phyloP scores from a whole-genome alignment of 2,329 filamentous ascomycete genomes.

The Metarhizium brunneum region DNA sequence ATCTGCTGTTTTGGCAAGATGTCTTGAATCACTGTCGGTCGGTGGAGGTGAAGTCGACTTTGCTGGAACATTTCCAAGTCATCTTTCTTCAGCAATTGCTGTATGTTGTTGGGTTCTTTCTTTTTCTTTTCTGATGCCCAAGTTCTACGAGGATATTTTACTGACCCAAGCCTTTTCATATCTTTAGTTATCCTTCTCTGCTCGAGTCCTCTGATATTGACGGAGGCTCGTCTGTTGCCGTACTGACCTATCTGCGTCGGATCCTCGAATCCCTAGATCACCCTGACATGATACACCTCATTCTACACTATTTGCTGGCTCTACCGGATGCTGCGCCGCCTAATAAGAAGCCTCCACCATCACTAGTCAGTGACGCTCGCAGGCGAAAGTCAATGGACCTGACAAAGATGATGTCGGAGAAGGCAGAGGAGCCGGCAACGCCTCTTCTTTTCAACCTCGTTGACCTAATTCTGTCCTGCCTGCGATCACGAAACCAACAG shows the following conservation, averaged over 20 bases:
- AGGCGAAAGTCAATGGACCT: constrained; percentile 86
- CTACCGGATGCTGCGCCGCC: constrained; percentile 50
- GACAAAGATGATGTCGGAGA: constrained; percentile 67
- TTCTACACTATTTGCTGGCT: constrained; percentile 84
- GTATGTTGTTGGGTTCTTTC: constrained; percentile 36
- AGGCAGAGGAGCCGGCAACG: constrained; percentile 63
- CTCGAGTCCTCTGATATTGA: constrained; percentile 96
- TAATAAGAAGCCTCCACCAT: constrained; percentile 28
- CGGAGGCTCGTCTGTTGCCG: constrained; percentile 91
- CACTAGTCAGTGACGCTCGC: constrained; percentile 57
- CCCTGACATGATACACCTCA: constrained; percentile 87
- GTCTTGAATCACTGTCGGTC: constrained; percentile 93
- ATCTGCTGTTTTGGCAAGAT: constrained; percentile 96
- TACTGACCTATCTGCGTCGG: constrained; percentile 83
- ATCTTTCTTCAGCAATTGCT: constrained; percentile 91
- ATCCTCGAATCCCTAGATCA: constrained; percentile 90
- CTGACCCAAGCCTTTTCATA: background rate
- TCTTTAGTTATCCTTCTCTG: constrained; percentile 75
- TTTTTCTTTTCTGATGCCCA: no score
- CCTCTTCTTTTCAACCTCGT: constrained; percentile 88
- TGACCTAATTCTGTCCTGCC: constrained; percentile 78
- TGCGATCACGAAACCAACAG: constrained; percentile 76
- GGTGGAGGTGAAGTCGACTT: constrained; percentile 79
- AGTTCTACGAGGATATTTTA: background rate
- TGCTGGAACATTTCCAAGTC: constrained; percentile 94